Evolutionary conservation across 177 flowering plant genomes (phyloP).

Genomic region (Vitis hybrid): DNA sequence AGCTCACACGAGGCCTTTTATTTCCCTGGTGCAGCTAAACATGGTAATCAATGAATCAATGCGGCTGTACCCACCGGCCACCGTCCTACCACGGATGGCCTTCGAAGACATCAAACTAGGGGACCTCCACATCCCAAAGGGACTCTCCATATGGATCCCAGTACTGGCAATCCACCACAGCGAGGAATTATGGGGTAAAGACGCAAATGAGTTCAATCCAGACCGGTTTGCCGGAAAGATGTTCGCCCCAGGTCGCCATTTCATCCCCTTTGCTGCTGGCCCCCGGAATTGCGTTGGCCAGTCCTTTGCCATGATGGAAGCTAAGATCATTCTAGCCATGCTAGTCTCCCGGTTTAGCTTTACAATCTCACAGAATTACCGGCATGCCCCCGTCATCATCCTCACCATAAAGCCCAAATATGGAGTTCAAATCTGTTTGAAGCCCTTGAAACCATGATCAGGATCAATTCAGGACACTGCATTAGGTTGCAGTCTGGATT

Average conservation of each 20-base stretch:
- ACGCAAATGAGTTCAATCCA: conserved; percentile 88
- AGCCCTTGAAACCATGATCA: conserved; percentile 34
- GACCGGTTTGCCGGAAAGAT: conserved; percentile 62
- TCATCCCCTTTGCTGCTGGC: conserved; percentile 85
- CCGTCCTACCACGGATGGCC: conserved; percentile 77
- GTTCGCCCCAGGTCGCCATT: conserved; percentile 47
- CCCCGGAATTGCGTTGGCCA: conserved; percentile 92
- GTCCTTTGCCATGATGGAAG: conserved; percentile 86
- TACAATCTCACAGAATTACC: conserved; percentile 65
- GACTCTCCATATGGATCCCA: conserved; percentile 86
- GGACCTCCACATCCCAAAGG: conserved; percentile 78
- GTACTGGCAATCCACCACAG: conserved; percentile 83
- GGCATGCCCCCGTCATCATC: conserved; percentile 81
- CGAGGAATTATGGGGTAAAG: conserved; percentile 85
- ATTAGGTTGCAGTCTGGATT: background rate
- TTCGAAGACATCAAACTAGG: conserved; percentile 80
- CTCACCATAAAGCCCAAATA: conserved; percentile 86
- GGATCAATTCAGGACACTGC: background rate
- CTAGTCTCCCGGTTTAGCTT: conserved; percentile 65
- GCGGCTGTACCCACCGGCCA: conserved; percentile 87
- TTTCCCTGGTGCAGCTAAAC: conserved; percentile 51
- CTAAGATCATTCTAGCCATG: conserved; percentile 80
- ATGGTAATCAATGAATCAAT: conserved; percentile 90
- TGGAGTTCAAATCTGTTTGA: conserved; percentile 75
- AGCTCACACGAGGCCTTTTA: background rate